phyloP scores from a whole-genome alignment of 2,329 filamentous ascomycete genomes.

The Ilyonectria mors-panacis region DNA sequence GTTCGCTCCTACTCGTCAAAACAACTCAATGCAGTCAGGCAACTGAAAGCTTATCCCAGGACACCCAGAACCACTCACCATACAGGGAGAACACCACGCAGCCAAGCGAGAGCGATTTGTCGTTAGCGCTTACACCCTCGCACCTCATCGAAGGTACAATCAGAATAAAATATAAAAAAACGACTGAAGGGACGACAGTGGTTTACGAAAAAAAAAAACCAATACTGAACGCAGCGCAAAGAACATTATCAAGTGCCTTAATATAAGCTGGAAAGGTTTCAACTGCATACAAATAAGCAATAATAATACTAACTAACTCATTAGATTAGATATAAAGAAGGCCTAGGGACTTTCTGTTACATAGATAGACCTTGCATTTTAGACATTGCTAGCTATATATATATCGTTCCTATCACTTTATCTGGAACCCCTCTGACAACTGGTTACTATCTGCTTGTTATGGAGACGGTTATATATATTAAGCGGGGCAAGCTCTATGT shows the following conservation, averaged over 20 bases:
- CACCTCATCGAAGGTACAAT: not conserved
- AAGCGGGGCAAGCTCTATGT: not conserved
- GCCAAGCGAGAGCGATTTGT: not conserved
- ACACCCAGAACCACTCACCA: not conserved
- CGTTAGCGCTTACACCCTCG: not conserved
- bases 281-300: too few relatives aligned
- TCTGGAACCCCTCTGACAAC: not conserved
- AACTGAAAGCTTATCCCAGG: not conserved
- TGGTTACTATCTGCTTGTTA: not conserved
- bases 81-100: not conserved
- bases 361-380: not conserved
- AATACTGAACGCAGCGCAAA: not conserved
- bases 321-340: not conserved
- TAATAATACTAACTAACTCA: too few relatives aligned
- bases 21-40: not conserved
- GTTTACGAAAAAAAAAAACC: not conserved
- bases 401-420: not conserved
- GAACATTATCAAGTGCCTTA: not conserved
- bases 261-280: too few relatives aligned
- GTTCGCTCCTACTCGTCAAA: not conserved
- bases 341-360: not conserved
- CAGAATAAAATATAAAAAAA: slow-evolving; percentile 4
- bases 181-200: not conserved
- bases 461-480: not conserved
- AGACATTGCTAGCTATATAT: not conserved